Evolutionary conservation across 2,329 filamentous ascomycete species (phyloP).

Genomic region (Diplodia intermedia): DNA sequence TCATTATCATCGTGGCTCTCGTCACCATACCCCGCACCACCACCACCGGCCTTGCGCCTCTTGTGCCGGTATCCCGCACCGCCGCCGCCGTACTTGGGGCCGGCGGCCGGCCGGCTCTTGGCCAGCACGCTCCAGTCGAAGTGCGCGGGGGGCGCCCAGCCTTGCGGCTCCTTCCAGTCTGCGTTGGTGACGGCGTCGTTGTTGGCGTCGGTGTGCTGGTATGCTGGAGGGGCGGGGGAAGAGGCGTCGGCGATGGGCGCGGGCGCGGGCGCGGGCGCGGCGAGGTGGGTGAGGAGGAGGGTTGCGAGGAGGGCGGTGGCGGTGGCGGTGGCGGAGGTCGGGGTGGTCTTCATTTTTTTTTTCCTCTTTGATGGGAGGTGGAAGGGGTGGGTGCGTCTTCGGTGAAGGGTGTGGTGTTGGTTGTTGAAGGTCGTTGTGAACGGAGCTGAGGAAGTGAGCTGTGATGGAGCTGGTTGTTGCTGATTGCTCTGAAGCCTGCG

Average conservation of each 20-base stretch:
- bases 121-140: background rate
- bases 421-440: too few species aligned
- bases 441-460: slow-evolving; percentile 6
- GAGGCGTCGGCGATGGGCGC: too few species aligned
- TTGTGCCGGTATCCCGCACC: background rate
- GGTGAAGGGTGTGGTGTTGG: background rate
- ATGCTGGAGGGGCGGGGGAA: too few species aligned
- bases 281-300: background rate
- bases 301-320: background rate
- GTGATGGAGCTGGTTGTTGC: slow-evolving; percentile 12
- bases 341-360: background rate
- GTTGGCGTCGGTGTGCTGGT: background rate
- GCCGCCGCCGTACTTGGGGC: too few species aligned
- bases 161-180: background rate
- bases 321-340: background rate
- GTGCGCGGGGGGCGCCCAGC: background rate
- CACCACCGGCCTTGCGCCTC: slow-evolving; percentile 1
- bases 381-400: background rate
- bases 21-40: too few species aligned
- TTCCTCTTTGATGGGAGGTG: too few species aligned
- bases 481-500: background rate
- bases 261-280: background rate
- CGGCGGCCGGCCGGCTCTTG: too few species aligned
- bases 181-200: background rate
- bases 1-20: too few species aligned